Percentiles rank a stretch among this genome's conserved stretches.
Evolutionary conservation across 2,329 filamentous ascomycete species (phyloP).

Genomic region (Bipolaris bicolor): DNA sequence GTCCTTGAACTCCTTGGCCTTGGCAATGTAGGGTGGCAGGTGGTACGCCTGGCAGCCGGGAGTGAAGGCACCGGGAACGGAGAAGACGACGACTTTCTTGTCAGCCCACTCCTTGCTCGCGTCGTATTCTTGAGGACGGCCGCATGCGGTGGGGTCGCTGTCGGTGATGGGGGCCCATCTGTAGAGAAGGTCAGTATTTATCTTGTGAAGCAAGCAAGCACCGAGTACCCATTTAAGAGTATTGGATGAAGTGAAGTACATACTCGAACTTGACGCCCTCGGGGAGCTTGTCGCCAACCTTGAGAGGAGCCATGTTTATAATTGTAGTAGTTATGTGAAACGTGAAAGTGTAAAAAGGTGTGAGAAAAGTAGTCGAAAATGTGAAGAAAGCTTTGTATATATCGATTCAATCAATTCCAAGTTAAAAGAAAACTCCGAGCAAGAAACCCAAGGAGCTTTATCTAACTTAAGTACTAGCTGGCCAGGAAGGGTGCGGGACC

Average conservation of each 20-base stretch:
- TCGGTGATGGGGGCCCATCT: slow-evolving; percentile 83
- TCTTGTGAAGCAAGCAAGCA: no score
- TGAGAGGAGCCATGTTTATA: slow-evolving; percentile 67
- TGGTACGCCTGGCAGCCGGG: slow-evolving; percentile 84
- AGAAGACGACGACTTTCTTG: slow-evolving; percentile 75
- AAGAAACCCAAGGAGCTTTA: background rate
- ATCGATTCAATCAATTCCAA: no score
- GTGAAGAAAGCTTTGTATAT: background rate
- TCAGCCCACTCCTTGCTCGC: slow-evolving; percentile 76
- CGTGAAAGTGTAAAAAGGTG: background rate
- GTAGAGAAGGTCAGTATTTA: slow-evolving; percentile 5
- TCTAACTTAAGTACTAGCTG: background rate
- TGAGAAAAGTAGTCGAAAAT: background rate
- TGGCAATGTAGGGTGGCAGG: slow-evolving; percentile 79
- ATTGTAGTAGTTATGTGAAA: background rate
- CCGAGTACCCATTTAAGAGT: background rate
- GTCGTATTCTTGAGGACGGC: slow-evolving; percentile 77
- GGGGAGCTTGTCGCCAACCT: slow-evolving; percentile 84
- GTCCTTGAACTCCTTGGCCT: slow-evolving; percentile 72
- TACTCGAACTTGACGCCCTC: slow-evolving; percentile 77
- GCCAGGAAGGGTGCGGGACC: background rate
- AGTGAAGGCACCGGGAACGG: slow-evolving; percentile 79
- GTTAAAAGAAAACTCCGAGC: background rate
- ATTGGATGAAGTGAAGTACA: slow-evolving; percentile 34
- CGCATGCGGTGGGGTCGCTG: slow-evolving; percentile 74